phyloP scores from a whole-genome alignment of 2,329 filamentous ascomycete genomes.

The Zarea fungicola region DNA sequence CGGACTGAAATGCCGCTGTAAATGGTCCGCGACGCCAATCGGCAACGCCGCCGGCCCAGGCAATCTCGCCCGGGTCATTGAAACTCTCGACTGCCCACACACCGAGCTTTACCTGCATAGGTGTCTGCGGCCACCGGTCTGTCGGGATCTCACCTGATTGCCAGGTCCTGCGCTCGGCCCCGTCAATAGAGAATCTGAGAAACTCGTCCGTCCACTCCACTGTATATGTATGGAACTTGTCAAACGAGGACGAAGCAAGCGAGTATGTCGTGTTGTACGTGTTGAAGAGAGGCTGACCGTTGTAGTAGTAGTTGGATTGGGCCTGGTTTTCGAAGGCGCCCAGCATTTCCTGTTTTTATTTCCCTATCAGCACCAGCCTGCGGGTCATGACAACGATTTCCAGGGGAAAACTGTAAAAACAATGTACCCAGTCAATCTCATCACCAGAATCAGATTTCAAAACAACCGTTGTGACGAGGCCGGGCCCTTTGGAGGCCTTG shows the following conservation, averaged over 20 bases:
- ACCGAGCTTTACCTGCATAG: slow-evolving; percentile 61
- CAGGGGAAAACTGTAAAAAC: neutral
- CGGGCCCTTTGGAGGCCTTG: slow-evolving; percentile 65
- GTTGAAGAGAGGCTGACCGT: slow-evolving; percentile 53
- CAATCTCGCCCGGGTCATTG: slow-evolving; percentile 52
- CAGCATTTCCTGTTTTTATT: slow-evolving; percentile 27
- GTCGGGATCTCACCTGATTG: slow-evolving; percentile 40
- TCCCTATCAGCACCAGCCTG: no score
- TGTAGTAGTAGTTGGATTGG: slow-evolving; percentile 76
- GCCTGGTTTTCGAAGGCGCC: slow-evolving; percentile 46
- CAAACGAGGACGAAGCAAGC: slow-evolving; percentile 34
- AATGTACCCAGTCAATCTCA: slow-evolving; percentile 52
- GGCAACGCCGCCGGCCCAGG: slow-evolving; percentile 59
- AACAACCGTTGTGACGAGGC: slow-evolving; percentile 73
- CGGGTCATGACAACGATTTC: neutral
- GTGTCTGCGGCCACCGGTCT: slow-evolving; percentile 60
- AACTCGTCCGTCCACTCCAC: slow-evolving; percentile 60
- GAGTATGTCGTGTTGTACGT: slow-evolving; percentile 45
- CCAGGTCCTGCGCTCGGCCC: slow-evolving; percentile 27
- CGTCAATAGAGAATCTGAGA: slow-evolving; percentile 57
- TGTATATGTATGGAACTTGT: slow-evolving; percentile 57
- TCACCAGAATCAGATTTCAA: slow-evolving; percentile 73
- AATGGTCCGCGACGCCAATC: slow-evolving; percentile 24
- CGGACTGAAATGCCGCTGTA: slow-evolving; percentile 20
- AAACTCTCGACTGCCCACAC: slow-evolving; percentile 48